phyloP scores from a whole-genome alignment of 2,329 filamentous ascomycete genomes.

The Aspergillus fumigatiaffinis region DNA sequence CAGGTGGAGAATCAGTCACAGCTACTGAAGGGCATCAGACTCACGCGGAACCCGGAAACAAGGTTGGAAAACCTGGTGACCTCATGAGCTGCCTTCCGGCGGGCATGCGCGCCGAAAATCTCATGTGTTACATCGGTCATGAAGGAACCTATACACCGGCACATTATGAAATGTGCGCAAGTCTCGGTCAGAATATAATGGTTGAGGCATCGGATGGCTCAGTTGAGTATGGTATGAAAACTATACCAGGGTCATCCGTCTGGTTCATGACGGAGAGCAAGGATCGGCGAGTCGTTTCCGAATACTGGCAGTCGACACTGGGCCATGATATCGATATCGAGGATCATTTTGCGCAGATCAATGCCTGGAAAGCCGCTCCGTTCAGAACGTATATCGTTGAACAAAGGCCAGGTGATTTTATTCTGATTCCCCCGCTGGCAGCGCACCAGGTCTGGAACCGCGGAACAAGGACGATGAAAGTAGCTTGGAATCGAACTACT shows the following conservation, averaged over 20 bases:
- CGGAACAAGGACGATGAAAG: constrained; percentile 92
- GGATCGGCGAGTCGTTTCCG: constrained; percentile 82
- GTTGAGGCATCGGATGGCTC: constrained; percentile 73
- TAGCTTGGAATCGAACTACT: constrained; percentile 95
- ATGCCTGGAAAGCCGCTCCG: constrained; percentile 90
- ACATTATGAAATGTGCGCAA: constrained; percentile 97
- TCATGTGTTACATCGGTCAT: constrained; percentile 98
- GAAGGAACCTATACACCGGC: constrained; percentile 96
- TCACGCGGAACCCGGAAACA: constrained; percentile 46
- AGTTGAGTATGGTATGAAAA: constrained; percentile 63
- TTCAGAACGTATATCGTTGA: constrained; percentile 93
- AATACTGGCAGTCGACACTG: constrained; percentile 89
- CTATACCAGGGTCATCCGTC: constrained; percentile 78
- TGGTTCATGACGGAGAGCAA: constrained; percentile 99
- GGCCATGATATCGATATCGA: constrained; percentile 97
- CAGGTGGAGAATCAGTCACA: constrained; percentile 48
- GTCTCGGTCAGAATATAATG: constrained; percentile 96
- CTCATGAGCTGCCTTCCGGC: constrained; percentile 87
- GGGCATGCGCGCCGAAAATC: constrained; percentile 87
- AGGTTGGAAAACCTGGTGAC: constrained; percentile 73
- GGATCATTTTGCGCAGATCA: constrained; percentile 91
- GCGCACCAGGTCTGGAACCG: constrained; percentile 99
- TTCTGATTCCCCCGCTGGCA: constrained; percentile 86
- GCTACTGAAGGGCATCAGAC: constrained; percentile 39
- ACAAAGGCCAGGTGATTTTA: constrained; percentile 85